phyloP scores from a whole-genome alignment of 257 asterid genomes.

The Striga asiatica region DNA sequence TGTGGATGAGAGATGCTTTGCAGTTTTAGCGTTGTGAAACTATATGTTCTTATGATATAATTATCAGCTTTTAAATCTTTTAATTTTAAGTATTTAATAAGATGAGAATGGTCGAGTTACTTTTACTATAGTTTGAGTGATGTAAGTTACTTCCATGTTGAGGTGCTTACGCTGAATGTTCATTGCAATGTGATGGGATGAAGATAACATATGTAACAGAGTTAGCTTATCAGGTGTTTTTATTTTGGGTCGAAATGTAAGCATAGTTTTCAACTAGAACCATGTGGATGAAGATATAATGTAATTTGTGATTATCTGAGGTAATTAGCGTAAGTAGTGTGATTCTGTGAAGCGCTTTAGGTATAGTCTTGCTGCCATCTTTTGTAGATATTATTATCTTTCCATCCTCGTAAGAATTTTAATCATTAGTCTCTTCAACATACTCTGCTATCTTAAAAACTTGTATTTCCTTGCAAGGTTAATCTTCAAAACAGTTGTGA shows the following conservation, averaged over 20 bases:
- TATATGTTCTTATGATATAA: not conserved
- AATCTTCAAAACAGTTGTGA: not conserved
- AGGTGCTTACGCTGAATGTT: not conserved
- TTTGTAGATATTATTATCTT: not conserved
- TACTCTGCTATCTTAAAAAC: no score
- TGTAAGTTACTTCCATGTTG: not conserved
- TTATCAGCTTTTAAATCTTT: no score
- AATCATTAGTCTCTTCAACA: no score
- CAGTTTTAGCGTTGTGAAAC: no score
- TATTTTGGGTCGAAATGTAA: not conserved
- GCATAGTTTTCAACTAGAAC: not conserved
- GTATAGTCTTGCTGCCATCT: not conserved
- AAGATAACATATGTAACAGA: not conserved
- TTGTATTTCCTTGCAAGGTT: not conserved
- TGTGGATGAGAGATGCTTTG: not conserved
- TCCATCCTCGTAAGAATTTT: not conserved
- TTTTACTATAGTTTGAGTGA: no score
- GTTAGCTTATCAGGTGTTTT: not conserved
- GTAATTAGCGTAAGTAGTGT: not conserved
- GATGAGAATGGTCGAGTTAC: no score
- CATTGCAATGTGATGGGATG: not conserved
- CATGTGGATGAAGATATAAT: not conserved
- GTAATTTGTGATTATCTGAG: not conserved
- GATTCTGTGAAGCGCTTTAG: not conserved
- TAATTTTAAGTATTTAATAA: no score